Evolutionary conservation across 805 yeast genomes (phyloP).

Genomic region (Yamadazyma insecticola): DNA sequence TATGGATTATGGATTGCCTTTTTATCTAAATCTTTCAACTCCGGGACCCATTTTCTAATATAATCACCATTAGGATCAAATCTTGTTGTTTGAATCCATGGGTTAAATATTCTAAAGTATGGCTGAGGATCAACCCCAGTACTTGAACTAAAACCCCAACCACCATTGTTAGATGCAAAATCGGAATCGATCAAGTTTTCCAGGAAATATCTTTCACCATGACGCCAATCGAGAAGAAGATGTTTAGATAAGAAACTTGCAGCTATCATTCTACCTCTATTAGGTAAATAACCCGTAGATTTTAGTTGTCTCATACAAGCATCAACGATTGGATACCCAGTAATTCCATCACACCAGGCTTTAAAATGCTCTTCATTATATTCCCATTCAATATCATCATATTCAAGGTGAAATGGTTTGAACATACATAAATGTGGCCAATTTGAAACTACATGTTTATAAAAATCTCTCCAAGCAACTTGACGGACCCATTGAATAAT

Average conservation of each 20-base stretch:
- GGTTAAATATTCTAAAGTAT: conserved; percentile 52
- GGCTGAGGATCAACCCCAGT: conserved; percentile 56
- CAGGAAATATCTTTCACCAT: conserved; percentile 50
- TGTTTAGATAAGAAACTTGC: conserved; percentile 50
- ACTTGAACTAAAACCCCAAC: conserved; percentile 54
- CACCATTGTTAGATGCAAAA: conserved; percentile 51
- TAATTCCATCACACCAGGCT: conserved; percentile 49
- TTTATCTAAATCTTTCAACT: conserved; percentile 26
- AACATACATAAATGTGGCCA: conserved; percentile 52
- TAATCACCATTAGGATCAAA: conserved; percentile 45
- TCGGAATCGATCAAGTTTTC: conserved; percentile 48
- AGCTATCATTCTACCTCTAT: conserved; percentile 50
- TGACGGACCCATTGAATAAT: conserved; percentile 46
- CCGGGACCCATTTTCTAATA: conserved; percentile 49
- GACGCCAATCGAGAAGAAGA: conserved; percentile 49
- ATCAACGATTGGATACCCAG: conserved; percentile 56
- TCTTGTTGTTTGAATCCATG: conserved; percentile 44
- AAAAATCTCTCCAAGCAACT: conserved; percentile 57
- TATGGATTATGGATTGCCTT: conserved; percentile 34
- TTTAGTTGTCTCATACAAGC: conserved; percentile 53
- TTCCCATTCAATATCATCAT: conserved; percentile 40
- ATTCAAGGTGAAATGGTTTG: conserved; percentile 43
- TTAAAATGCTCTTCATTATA: conserved; percentile 36
- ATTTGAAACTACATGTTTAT: conserved; percentile 42
- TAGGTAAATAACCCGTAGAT: conserved; percentile 50